Conservation (phyloP, 176 grass and related monocot genomes). For the Oryza glaberrima region DNA sequence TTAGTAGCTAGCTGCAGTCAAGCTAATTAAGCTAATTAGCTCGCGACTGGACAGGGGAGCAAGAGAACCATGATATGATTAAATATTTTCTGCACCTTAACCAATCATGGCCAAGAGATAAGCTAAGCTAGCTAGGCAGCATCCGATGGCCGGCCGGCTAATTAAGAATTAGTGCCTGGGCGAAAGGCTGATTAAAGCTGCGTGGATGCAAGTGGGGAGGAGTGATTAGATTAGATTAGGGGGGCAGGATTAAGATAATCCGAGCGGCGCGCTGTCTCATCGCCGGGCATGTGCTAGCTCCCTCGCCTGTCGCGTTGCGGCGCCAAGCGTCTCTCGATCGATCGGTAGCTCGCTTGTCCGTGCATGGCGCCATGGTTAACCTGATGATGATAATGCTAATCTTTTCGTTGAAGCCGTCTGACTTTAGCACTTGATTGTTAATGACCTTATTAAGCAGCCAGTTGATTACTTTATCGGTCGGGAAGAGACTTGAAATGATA, state of each 20-base stretch:
- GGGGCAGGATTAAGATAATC: slow-evolving; percentile 52
- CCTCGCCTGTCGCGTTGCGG: slow-evolving; percentile 45
- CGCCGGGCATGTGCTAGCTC: slow-evolving; percentile 51
- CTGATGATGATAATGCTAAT: background rate
- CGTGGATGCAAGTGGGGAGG: slow-evolving; percentile 37
- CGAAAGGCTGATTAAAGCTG: slow-evolving; percentile 43
- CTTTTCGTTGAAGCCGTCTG: slow-evolving; percentile 3
- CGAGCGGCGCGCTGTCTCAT: slow-evolving; percentile 60
- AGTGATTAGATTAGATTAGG: slow-evolving; percentile 38
- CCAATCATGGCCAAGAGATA: background rate
- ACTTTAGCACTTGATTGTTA: slow-evolving; percentile 47
- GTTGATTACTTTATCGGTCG: slow-evolving; percentile 28
- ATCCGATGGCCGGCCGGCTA: slow-evolving; percentile 40
- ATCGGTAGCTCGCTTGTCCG: background rate
- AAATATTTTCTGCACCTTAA: background rate
- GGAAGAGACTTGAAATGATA: background rate
- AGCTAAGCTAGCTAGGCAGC: slow-evolving; percentile 5
- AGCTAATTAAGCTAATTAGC: background rate
- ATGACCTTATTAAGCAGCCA: slow-evolving; percentile 17
- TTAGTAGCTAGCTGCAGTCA: too few species aligned
- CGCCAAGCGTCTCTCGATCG: background rate
- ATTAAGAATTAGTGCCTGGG: slow-evolving; percentile 24
- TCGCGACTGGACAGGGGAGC: slow-evolving; percentile 19
- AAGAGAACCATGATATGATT: background rate
- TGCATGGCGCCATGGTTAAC: slow-evolving; percentile 7